phyloP scores from a whole-genome alignment of 2,329 filamentous ascomycete genomes.

The Fusarium succisae region DNA sequence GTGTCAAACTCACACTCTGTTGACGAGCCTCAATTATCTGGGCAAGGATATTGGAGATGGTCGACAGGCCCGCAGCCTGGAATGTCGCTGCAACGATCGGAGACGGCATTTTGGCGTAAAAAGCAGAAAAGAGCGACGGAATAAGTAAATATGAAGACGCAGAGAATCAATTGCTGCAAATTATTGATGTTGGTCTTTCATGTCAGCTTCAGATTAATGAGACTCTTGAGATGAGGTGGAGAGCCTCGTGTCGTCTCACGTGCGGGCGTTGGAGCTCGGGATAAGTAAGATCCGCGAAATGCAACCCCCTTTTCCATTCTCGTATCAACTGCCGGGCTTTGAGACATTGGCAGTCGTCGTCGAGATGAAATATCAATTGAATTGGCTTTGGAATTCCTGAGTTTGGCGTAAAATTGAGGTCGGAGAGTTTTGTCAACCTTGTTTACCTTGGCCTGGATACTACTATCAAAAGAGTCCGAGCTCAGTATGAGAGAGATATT shows the following conservation, averaged over 20 bases:
- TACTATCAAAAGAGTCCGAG: too few relatives aligned
- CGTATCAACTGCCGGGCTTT: not conserved
- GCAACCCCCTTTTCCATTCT: constrained; percentile 12
- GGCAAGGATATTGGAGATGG: constrained; percentile 63
- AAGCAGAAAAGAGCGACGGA: not conserved
- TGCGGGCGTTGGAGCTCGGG: constrained; percentile 10
- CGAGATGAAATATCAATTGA: not conserved
- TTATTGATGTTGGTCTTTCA: not conserved
- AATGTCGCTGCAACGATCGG: constrained; percentile 63
- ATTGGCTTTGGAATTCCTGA: accelerated
- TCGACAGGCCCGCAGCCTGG: constrained; percentile 62
- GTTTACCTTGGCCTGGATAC: too few relatives aligned
- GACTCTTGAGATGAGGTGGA: constrained; percentile 21
- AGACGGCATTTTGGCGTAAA: constrained; percentile 52
- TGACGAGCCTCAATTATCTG: constrained; percentile 63
- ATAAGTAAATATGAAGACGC: not conserved
- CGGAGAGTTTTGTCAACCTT: not conserved
- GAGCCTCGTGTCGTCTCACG: constrained; percentile 13
- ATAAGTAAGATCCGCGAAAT: constrained; percentile 28
- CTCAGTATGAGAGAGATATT: too few relatives aligned
- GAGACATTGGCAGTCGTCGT: not conserved
- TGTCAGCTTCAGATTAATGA: constrained; percentile 8
- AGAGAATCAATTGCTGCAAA: not conserved
- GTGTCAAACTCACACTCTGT: constrained; percentile 49
- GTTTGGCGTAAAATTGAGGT: not conserved